Evolutionary conservation across 192 early-diverging fungal species (phyloP).

Genomic region (Backusella parvicylindrica): DNA sequence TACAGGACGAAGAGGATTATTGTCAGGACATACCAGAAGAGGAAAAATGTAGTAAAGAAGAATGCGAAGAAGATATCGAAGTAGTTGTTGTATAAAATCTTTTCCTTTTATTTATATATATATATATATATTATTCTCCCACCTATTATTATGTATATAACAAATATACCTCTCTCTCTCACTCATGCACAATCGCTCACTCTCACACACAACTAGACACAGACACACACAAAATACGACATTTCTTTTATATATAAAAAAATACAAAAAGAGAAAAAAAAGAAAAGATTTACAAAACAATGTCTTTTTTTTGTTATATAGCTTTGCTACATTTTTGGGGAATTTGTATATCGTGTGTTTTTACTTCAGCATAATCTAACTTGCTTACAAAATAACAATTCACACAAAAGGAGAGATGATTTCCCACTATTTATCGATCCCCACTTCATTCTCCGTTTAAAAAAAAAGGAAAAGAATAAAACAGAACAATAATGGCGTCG

Average conservation of each 20-base stretch:
- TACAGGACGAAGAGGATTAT: conserved; percentile 24
- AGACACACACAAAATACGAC: not conserved
- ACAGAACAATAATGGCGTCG: not conserved
- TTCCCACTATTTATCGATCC: not conserved
- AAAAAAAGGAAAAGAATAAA: not conserved
- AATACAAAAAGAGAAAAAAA: not conserved
- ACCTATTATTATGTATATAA: not conserved
- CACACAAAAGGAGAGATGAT: not conserved
- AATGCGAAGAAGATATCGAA: conserved; percentile 12
- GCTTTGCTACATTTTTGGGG: too few species aligned
- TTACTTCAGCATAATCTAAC: not conserved
- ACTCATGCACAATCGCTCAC: not conserved
- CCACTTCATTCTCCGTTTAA: not conserved
- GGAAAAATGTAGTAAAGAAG: conserved; percentile 11
- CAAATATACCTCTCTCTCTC: not conserved
- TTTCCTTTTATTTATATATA: not conserved
- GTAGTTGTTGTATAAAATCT: conserved; percentile 1
- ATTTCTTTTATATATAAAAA: not conserved
- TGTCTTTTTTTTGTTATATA: not conserved
- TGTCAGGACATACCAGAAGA: conserved; percentile 19
- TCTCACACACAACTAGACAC: not conserved
- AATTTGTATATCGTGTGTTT: not conserved
- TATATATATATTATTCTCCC: not conserved
- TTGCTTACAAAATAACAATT: not conserved
- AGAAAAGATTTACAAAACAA: not conserved